Base-by-base conservation (phyloP, 257 asterid genomes). In the Plantago ovata region DNA sequence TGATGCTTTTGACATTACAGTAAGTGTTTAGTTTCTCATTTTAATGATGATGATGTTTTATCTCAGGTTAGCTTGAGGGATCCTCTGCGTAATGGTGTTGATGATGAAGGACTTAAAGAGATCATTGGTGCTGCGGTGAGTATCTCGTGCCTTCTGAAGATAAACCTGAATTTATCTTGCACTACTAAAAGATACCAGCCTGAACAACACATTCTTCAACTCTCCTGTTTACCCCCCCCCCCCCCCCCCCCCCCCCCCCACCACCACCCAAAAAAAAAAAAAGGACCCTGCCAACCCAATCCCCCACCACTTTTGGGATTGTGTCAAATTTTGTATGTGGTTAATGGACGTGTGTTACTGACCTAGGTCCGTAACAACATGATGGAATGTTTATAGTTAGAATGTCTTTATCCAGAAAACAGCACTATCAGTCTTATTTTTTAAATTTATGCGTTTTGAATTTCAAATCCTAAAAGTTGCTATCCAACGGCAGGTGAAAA, bases 1-100 rank as follows among this genome's bases (percentile, higher is more conserved):
- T 40, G 46, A 52, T 42, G 43, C 38, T 58, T 54, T 54, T 19
- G 13, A 33, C 47, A 33, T 20, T 11, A 50, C 13, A 13, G 56
- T 9, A 50, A 22, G 56, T 15, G 18, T 4, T 36, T 21, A n/a
- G 14, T 50, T 50, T 23, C 53, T 52, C 15, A 28, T 62, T 43
- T 47, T 38, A 19, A 48, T 21, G 55, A 46, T 21, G 43, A 52
- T 41, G 38, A 10, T 22, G 36, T 65, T 42, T 50, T 16, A 21
- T 49, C 50, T 64, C 91, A 93, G 97, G 97, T 89, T 64, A 86
- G 97, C 81, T 84, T 93, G 83, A 84, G 89, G 83, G 98, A 84
- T 68, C 97, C 98, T 38, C 69, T 86, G 66, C 97, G 95, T 55
- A 13, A 47, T 68, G 98, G 96, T 38, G 89, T 61, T 54, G 87